Conservation (phyloP, 2,329 filamentous ascomycete species). For the Taxawa tesnikishii region DNA sequence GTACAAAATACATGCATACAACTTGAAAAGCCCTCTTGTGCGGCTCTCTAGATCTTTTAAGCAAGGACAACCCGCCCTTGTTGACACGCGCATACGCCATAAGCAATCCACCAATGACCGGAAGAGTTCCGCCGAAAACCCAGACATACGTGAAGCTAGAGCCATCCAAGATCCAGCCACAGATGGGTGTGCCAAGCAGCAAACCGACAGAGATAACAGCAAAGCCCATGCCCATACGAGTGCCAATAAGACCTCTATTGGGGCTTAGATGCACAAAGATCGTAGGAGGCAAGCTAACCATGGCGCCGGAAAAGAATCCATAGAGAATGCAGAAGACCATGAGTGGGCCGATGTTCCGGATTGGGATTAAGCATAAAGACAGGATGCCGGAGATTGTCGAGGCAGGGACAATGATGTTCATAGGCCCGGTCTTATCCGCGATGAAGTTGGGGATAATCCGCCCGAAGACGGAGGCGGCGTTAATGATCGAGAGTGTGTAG, state of each 20-base stretch:
- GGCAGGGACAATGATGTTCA: conserved; percentile 36
- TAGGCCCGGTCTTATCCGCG: conserved; percentile 31
- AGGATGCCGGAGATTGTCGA: conserved; percentile 26
- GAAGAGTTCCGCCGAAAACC: conserved; percentile 28
- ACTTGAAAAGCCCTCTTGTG: no score
- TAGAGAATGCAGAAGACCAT: conserved; percentile 32
- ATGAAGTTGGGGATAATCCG: conserved; percentile 33
- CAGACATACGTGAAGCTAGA: conserved; percentile 31
- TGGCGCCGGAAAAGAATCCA: conserved; percentile 36
- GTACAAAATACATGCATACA: no score
- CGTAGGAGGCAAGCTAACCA: conserved; percentile 33
- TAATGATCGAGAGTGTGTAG: conserved; percentile 57
- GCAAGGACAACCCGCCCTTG: conserved; percentile 18
- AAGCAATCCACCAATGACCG: conserved; percentile 13
- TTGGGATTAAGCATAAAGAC: conserved; percentile 27
- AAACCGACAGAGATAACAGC: conserved; percentile 37
- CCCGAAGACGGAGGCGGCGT: conserved; percentile 40
- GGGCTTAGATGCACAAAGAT: conserved; percentile 31
- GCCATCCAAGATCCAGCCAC: conserved; percentile 38
- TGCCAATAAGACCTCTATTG: conserved; percentile 31
- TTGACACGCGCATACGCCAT: conserved; percentile 13
- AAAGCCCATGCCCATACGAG: conserved; percentile 45
- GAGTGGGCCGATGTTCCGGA: conserved; percentile 21
- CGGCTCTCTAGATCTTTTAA: no score
- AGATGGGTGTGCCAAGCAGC: conserved; percentile 44